Percentiles rank a stretch among this genome's conserved stretches.
phyloP scores from a whole-genome alignment of 495 filamentous ascomycete genomes.

The Aspergillus ellipticus region DNA sequence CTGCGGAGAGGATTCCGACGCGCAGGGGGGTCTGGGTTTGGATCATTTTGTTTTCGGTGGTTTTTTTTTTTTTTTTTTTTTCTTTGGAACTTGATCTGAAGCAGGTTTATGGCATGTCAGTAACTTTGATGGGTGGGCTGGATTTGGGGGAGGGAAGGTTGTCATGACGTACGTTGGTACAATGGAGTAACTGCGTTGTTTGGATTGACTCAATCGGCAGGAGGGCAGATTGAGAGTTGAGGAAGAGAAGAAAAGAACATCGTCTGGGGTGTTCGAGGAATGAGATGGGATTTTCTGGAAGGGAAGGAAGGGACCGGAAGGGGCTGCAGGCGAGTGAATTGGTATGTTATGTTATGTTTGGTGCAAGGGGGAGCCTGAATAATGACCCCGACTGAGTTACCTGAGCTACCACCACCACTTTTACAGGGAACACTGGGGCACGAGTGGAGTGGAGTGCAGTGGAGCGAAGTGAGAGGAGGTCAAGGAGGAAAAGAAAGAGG shows the following conservation, averaged over 20 bases:
- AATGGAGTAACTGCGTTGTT: neutral
- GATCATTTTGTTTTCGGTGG: neutral
- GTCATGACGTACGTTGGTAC: neutral
- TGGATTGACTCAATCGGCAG: neutral
- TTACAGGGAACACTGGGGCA: too few species aligned
- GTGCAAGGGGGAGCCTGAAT: neutral
- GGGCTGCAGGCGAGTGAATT: neutral
- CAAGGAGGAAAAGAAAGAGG: too few species aligned
- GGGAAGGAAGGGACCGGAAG: neutral
- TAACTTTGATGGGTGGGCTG: neutral
- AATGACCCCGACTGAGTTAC: neutral
- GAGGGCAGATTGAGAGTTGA: neutral
- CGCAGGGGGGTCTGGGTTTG: conserved; percentile 15
- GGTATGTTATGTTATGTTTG: neutral
- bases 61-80: too few species aligned
- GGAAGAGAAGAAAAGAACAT: conserved; percentile 1
- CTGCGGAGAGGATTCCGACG: conserved; percentile 46
- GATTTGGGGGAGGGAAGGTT: neutral
- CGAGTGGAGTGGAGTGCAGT: too few species aligned
- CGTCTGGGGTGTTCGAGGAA: neutral
- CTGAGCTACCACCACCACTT: too few species aligned
- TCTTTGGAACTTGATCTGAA: neutral
- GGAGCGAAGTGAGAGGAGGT: too few species aligned
- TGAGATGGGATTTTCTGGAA: neutral
- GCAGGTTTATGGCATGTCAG: neutral